phyloP scores from a whole-genome alignment of 106 monocot genomes.

The Acorus gramineus region DNA sequence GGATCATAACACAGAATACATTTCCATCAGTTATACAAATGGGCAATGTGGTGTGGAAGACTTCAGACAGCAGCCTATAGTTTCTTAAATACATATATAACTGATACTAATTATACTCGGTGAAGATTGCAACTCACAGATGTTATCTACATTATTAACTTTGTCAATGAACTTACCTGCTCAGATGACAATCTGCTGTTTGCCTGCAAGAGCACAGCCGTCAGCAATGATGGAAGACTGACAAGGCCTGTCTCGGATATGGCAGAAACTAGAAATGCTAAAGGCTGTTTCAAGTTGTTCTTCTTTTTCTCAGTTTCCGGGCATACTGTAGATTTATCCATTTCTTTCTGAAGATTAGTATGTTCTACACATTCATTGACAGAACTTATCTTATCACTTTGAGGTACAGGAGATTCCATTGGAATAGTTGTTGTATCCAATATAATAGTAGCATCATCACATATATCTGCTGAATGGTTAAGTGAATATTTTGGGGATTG shows the following conservation, averaged over 20 bases:
- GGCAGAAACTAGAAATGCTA: conserved; percentile 55
- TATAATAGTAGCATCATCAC: conserved; percentile 6
- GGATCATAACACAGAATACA: no score
- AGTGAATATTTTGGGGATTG: no score
- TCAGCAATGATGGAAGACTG: conserved; percentile 87
- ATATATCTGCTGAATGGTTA: no score
- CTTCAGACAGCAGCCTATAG: no score
- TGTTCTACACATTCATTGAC: conserved; percentile 11
- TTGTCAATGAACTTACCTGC: conserved; percentile 31
- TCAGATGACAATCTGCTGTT: conserved; percentile 83
- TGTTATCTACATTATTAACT: background rate
- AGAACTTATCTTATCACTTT: conserved; percentile 28
- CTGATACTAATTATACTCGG: no score
- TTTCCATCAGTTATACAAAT: no score
- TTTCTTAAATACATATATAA: no score
- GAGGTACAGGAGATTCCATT: conserved; percentile 7
- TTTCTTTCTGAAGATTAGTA: conserved; percentile 7
- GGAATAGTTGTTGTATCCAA: conserved; percentile 1
- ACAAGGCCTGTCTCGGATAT: conserved; percentile 83
- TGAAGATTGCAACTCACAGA: background rate
- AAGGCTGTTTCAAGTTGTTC: conserved; percentile 44
- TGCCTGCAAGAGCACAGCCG: conserved; percentile 91
- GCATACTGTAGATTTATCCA: conserved; percentile 6
- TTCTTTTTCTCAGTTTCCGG: conserved; percentile 26
- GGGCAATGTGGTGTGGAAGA: no score